Evolutionary conservation across 2,329 filamentous ascomycete genomes (phyloP), one percentile per base, ranked within the genome.

Genomic region (Trichoderma pleuroti): DNA sequence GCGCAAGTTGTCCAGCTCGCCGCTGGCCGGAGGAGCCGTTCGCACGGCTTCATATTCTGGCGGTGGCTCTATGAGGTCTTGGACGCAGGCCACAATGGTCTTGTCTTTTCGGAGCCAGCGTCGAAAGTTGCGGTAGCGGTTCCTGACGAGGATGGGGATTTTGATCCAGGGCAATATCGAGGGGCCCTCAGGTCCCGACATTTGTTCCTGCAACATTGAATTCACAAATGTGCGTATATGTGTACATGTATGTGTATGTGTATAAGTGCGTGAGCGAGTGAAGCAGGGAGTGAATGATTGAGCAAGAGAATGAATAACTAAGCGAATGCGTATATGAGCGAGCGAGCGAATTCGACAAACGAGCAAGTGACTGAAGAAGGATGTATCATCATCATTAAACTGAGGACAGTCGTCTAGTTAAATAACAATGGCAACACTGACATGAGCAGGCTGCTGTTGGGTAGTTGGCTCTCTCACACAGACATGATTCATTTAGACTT

Each of bases 61-160:
- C 11, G 73, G 73, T 24, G 73, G 72, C 5, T 52, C 34, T 7
- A 42, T n/a, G 2, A 72, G 26, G 61, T 74, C 72, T 16, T 61
- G 70, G 46, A 70, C 59, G 46, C 68, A 71, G 42, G 70, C 72
- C 3, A 71, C 67, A 10, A 21, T 10, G n/a, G 28, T 39, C 5
- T 24, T 21, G 26, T 9, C 11, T 18, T 26, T 54, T 39, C 65
- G 65, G 54, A 52, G 14, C 36, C 36, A 61, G 5, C 7, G 5
- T 21, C n/a, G 24, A 52, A 52, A 52, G 11, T 52, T 21, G 11
- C 46, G 46, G 46, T 52, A 52, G 11, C 10, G 11, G 12, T 52
- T 1, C 46, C 46, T 52, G 21, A 52, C 21, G n/a, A 52, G 11
- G 21, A 52, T 52, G 11, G 46, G 46, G 11, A 14, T 12, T 14